Base-by-base conservation (phyloP, 257 asterid species). In the Penstemon newberryi region DNA sequence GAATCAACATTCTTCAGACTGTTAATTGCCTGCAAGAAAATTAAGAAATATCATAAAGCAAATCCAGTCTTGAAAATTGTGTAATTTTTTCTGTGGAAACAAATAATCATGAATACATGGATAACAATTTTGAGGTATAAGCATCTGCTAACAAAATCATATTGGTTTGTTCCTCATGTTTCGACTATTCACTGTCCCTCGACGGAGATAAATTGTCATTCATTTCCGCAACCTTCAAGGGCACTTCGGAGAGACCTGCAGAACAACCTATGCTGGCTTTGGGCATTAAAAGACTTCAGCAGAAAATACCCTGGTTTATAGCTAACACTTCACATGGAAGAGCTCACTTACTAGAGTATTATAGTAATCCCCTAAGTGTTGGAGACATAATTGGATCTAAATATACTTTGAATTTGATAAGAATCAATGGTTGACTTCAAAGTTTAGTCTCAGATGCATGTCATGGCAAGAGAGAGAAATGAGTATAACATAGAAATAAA, bases 1-100 rank as follows among this genome's bases (percentile, higher is more conserved):
- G 99, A 94, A 82, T 94, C 99, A 71, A 91, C 99, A 78, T 90
- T 94, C 89, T 94, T 94, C 86, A 94, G 79, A 81, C 99, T 94
- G 81, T 94, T 94, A 65, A 94, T 94, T 63, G 99, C 99, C 99
- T 93, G 91, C 83, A 69, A 75, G 51, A 79, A 70, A 69, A 44
- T 69, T 54, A 52, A 25, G 63, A 57, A 59, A 68, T 71, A 38
- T 44, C 65, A 65, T 61, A 70, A 73, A 72, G 60, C 41, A 73
- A 69, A 70, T 69, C 61, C 70, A 66, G 39, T 50, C 74, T 70
- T 6, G 3, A 44, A 56, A 50, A 56, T 56, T 18, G 53, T 36
- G 44, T 53, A 25, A 13, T 36, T 40, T 7, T 40, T 63, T 50
- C 8, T 36, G 37, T 51, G 55, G 45, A 15, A 73, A 62, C 41